These are phyloP conservation scores for Candida chauliodis DNA, from an alignment of 805 yeast genomes.

Conservation along the genomic window DNA sequence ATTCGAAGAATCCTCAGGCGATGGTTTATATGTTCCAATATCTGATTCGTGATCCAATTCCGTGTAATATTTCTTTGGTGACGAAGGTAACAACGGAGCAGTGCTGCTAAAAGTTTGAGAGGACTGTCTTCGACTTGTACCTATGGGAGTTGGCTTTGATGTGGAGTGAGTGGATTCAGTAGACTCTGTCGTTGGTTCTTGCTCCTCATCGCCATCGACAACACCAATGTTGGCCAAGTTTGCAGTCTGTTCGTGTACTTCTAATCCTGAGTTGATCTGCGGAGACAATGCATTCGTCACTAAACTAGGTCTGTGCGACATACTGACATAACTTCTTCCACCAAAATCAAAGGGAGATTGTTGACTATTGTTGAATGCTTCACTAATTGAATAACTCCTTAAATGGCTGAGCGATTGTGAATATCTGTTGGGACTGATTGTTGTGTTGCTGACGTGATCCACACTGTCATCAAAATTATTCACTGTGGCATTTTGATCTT, in stretches of 20 bases:
- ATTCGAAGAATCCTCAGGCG: neutral
- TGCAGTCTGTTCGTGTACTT: conserved; percentile 56
- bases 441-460: neutral
- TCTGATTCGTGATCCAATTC: conserved; percentile 6
- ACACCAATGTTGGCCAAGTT: conserved; percentile 56
- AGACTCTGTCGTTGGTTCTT: neutral
- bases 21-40: neutral
- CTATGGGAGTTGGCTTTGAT: conserved; percentile 9
- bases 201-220: conserved; percentile 25
- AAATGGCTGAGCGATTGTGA: conserved; percentile 1
- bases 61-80: conserved; percentile 5
- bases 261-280: conserved; percentile 44
- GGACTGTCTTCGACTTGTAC: conserved; percentile 2
- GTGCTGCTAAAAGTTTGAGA: conserved; percentile 7
- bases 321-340: conserved; percentile 39
- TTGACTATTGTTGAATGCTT: conserved; percentile 17
- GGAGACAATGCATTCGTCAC: conserved; percentile 29
- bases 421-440: neutral
- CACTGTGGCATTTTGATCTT: neutral
- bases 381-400: conserved; percentile 14
- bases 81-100: conserved; percentile 5
- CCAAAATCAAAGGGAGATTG: conserved; percentile 35
- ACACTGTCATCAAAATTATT: neutral
- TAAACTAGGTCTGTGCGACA: conserved; percentile 24
- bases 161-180: conserved; percentile 5